phyloP scores from a whole-genome alignment of 768 basidiomycete species.

The Clitopilus hobsonii region DNA sequence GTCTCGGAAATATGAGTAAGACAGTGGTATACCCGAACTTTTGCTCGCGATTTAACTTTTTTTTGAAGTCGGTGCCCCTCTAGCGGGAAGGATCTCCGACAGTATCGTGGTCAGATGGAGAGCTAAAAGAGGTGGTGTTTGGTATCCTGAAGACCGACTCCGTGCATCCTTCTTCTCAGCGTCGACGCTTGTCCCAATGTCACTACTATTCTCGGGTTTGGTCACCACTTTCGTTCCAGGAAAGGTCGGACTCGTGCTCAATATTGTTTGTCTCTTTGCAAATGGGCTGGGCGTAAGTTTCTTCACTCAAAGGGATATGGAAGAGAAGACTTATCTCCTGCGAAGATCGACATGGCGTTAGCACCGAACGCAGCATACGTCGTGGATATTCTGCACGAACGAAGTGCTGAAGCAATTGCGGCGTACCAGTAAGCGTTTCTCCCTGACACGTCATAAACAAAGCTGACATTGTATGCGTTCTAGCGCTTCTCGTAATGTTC shows the following conservation, averaged over 20 bases:
- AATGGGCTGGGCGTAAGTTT: conserved; percentile 53
- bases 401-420: conserved; percentile 60
- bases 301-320: background rate
- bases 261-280: conserved; percentile 52
- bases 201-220: conserved; percentile 44
- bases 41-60: too few relatives aligned
- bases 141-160: conserved; percentile 69
- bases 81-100: conserved; percentile 60
- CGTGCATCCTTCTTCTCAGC: conserved; percentile 44
- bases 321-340: too few relatives aligned
- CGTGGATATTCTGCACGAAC: conserved; percentile 55
- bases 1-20: conserved; percentile 56
- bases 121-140: conserved; percentile 44
- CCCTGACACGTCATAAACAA: background rate
- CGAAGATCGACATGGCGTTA: conserved; percentile 46
- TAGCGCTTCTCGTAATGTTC: conserved; percentile 26
- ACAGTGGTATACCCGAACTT: too few relatives aligned
- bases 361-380: conserved; percentile 52
- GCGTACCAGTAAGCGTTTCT: background rate
- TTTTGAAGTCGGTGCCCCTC: conserved; percentile 62
- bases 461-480: background rate
- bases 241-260: conserved; percentile 41
- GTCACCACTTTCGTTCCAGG: conserved; percentile 48
- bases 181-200: conserved; percentile 46
- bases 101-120: conserved; percentile 40